These are phyloP conservation scores for Zostera marina DNA, from an alignment of 116 monocot species.

Conservation along the genomic window DNA sequence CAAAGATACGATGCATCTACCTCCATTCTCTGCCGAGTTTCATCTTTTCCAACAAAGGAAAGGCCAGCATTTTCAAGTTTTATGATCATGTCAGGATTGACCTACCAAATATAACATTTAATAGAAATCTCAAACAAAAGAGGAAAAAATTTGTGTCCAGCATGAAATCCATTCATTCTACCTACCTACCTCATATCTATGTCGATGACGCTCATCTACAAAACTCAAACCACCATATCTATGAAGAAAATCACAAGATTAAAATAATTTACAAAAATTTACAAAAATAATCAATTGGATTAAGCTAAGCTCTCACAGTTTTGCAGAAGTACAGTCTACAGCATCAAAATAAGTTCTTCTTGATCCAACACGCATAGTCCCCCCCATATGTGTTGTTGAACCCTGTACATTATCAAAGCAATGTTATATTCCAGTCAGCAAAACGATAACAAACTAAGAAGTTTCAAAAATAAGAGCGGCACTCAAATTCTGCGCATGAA, in stretches of 20 bases:
- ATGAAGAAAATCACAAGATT: not conserved
- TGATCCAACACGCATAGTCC: slow-evolving; percentile 85
- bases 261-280: not conserved
- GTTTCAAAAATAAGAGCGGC: not conserved
- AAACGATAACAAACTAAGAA: not conserved
- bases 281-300: not conserved
- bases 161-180: not conserved
- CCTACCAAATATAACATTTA: slow-evolving; percentile 16
- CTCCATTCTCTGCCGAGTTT: slow-evolving; percentile 86
- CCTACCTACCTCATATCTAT: slow-evolving; percentile 67
- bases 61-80: slow-evolving; percentile 64
- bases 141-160: too few relatives aligned
- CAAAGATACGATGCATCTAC: slow-evolving; percentile 13
- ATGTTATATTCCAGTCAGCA: not conserved
- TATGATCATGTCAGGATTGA: slow-evolving; percentile 60
- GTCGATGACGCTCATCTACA: slow-evolving; percentile 74
- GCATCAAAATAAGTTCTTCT: slow-evolving; percentile 55
- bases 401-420: slow-evolving; percentile 22
- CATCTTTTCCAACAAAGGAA: slow-evolving; percentile 77
- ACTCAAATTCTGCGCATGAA: slow-evolving; percentile 1
- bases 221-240: slow-evolving; percentile 42
- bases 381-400: slow-evolving; percentile 84
- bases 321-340: slow-evolving; percentile 47
- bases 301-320: slow-evolving; percentile 31
- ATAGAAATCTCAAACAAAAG: not conserved